Conservation (phyloP, 129 eudicot genomes). For the Kitagawia praeruptora region DNA sequence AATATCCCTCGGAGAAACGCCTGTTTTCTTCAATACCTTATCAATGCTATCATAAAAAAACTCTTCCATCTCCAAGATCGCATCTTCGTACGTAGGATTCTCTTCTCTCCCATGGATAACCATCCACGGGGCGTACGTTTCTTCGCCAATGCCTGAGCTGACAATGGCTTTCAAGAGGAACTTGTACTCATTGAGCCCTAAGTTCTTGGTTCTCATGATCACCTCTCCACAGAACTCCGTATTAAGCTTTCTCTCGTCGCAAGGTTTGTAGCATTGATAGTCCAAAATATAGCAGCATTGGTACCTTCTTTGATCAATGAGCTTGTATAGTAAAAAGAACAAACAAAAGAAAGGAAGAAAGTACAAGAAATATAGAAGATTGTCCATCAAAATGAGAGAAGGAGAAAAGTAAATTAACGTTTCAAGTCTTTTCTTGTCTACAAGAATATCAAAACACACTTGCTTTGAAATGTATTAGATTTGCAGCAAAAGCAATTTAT, state of each 20-base stretch:
- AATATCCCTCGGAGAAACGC: not conserved
- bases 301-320: not conserved
- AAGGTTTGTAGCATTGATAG: slow-evolving; percentile 18
- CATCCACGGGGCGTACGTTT: slow-evolving; percentile 7
- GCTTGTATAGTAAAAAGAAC: not conserved
- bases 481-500: not conserved
- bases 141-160: slow-evolving; percentile 12
- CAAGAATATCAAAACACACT: not conserved
- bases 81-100: slow-evolving; percentile 8
- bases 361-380: not conserved
- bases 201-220: slow-evolving; percentile 11
- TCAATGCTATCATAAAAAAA: slow-evolving; percentile 16
- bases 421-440: not conserved
- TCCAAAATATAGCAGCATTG: slow-evolving; percentile 14
- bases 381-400: not conserved
- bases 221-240: slow-evolving; percentile 15
- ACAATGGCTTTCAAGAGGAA: slow-evolving; percentile 14
- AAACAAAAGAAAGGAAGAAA: not conserved
- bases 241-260: slow-evolving; percentile 11
- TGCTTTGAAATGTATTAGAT: not conserved
- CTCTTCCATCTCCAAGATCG: slow-evolving; percentile 20
- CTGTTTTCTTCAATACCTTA: not conserved
- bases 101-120: slow-evolving; percentile 9
- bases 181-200: slow-evolving; percentile 18
- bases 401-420: not conserved